These are phyloP conservation scores for Cladosporium sp. DNA, from an alignment of 2,329 filamentous ascomycete genomes.

Conservation along the genomic window DNA sequence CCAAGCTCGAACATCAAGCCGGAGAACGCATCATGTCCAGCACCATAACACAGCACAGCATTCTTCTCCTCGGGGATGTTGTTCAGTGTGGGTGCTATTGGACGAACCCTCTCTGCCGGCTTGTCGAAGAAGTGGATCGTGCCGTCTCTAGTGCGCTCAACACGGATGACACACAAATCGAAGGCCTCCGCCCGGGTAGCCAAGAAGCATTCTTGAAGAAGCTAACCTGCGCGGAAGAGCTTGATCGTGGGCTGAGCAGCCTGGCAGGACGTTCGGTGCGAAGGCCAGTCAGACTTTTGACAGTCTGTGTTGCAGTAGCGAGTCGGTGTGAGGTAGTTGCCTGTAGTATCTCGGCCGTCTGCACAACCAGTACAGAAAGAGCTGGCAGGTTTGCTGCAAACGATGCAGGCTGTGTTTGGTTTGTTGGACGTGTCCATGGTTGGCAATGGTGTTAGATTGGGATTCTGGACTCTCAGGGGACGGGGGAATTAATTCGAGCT, in stretches of 20 bases:
- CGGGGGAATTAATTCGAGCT: no score
- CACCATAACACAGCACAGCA: background rate
- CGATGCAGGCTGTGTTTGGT: background rate
- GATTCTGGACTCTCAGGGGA: no score
- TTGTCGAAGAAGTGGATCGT: background rate
- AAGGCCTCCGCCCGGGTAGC: conserved; percentile 18
- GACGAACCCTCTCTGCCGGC: background rate
- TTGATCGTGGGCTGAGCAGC: conserved; percentile 9
- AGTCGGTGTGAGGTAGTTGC: background rate
- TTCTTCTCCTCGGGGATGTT: background rate
- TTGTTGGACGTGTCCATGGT: background rate
- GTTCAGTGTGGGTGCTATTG: background rate
- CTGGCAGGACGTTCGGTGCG: conserved; percentile 18
- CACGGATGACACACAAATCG: conserved; percentile 4
- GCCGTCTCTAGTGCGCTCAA: conserved; percentile 6
- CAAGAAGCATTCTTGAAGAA: conserved; percentile 25
- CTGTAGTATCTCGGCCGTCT: background rate
- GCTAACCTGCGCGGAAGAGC: conserved; percentile 24
- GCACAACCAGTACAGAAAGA: conserved; percentile 7
- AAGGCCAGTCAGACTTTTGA: conserved; percentile 16
- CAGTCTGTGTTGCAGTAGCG: conserved; percentile 22
- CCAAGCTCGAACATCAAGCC: background rate
- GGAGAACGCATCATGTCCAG: background rate
- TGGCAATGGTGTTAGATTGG: background rate
- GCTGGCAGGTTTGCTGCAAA: background rate